Evolutionary conservation across 495 filamentous ascomycete species (phyloP).

Genomic region (Aspergillus sclerotiicarbonarius): DNA sequence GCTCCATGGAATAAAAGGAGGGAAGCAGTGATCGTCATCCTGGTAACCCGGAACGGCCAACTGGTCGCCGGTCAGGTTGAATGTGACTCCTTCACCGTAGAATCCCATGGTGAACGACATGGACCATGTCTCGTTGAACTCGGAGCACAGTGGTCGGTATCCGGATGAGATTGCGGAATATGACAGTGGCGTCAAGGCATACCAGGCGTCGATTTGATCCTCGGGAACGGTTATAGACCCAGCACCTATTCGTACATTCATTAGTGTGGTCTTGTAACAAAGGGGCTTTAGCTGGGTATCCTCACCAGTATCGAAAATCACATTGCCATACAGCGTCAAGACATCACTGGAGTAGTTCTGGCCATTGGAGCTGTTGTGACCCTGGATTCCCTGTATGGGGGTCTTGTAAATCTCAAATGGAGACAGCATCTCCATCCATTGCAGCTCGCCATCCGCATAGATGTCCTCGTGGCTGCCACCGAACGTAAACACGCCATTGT

Average conservation of each 20-base stretch:
- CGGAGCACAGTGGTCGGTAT: neutral
- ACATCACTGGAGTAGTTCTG: neutral
- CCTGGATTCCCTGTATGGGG: neutral
- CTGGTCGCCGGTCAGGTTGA: neutral
- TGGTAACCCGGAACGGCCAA: neutral
- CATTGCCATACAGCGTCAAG: neutral
- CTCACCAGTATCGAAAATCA: neutral
- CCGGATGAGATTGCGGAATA: neutral
- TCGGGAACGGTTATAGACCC: neutral
- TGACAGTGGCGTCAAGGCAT: neutral
- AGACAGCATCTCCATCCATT: neutral
- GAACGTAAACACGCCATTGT: neutral
- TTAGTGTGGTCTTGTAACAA: too few species aligned
- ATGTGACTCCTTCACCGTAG: neutral
- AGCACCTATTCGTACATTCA: neutral
- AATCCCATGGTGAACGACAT: neutral
- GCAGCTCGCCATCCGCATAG: neutral
- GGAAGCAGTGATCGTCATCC: neutral
- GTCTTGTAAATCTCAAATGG: neutral
- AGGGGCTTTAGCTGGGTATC: too few species aligned
- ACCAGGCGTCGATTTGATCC: neutral
- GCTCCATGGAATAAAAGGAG: neutral
- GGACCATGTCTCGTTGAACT: constrained; percentile 1
- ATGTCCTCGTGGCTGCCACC: neutral
- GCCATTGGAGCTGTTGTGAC: neutral